Evolutionary conservation across 805 yeast genomes (phyloP).

Genomic region (Myxozyma mucilagina): DNA sequence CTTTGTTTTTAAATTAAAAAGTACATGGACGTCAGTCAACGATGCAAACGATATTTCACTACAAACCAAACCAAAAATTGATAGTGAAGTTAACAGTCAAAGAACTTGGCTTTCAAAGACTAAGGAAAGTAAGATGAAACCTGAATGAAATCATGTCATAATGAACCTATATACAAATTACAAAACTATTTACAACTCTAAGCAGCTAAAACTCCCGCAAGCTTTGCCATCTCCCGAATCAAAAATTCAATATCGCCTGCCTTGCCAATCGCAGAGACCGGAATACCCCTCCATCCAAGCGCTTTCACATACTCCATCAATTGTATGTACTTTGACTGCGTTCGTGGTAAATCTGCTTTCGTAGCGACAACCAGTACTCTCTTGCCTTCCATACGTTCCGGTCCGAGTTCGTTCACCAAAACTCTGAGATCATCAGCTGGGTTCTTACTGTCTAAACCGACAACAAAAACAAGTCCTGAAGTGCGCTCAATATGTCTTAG

Average conservation of each 20-base stretch:
- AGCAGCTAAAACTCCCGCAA: slow-evolving; percentile 13
- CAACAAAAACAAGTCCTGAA: slow-evolving; percentile 82
- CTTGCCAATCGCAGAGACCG: slow-evolving; percentile 69
- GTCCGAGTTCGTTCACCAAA: slow-evolving; percentile 71
- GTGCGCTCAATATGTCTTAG: slow-evolving; percentile 90
- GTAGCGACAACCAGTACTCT: slow-evolving; percentile 79
- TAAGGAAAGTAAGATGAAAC: too few species aligned
- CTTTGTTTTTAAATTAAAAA: too few species aligned
- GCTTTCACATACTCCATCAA: slow-evolving; percentile 42
- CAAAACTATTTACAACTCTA: neutral
- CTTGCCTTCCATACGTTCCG: slow-evolving; percentile 58
- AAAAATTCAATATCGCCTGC: slow-evolving; percentile 70
- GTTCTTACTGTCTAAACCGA: slow-evolving; percentile 65
- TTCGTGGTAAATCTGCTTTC: slow-evolving; percentile 74
- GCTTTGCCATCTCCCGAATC: slow-evolving; percentile 63
- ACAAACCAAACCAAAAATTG: too few species aligned
- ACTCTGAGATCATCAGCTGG: slow-evolving; percentile 67
- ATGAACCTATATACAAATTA: neutral
- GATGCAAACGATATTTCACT: too few species aligned
- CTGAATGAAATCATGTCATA: too few species aligned
- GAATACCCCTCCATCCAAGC: slow-evolving; percentile 68
- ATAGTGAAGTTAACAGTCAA: too few species aligned
- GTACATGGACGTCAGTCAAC: too few species aligned
- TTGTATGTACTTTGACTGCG: slow-evolving; percentile 49
- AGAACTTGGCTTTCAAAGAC: too few species aligned